A percentile compares a stretch with the other conserved stretches of the same genome.
phyloP scores from a whole-genome alignment of 495 filamentous ascomycete genomes.

The Penicillium angulare region DNA sequence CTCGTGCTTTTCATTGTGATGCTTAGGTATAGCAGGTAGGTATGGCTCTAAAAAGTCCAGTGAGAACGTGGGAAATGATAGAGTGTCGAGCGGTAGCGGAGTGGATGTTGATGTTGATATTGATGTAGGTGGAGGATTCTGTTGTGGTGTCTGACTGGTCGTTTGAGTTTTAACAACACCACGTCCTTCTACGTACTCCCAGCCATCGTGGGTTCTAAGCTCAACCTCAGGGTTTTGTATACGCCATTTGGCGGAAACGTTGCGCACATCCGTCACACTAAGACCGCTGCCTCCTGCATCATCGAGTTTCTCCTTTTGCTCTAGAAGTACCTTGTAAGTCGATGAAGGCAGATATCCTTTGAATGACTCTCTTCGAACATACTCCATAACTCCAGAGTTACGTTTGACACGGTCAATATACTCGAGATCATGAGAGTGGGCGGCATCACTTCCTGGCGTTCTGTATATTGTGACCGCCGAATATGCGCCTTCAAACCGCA shows the following conservation, averaged over 20 bases:
- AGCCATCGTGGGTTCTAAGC: conserved; percentile 49
- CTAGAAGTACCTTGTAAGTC: conserved; percentile 50
- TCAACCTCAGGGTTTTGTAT: conserved; percentile 48
- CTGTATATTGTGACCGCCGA: conserved; percentile 42
- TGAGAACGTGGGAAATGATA: conserved; percentile 43
- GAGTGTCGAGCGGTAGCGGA: conserved; percentile 41
- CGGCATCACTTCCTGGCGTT: conserved; percentile 40
- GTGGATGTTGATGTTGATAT: conserved; percentile 23
- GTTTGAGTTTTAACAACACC: conserved; percentile 42
- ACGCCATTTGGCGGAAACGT: conserved; percentile 52
- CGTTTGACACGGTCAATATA: conserved; percentile 52
- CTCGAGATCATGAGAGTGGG: conserved; percentile 51
- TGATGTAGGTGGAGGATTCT: conserved; percentile 10
- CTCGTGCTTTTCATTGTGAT: conserved; percentile 26
- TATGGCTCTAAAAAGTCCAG: conserved; percentile 50
- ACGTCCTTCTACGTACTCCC: conserved; percentile 51
- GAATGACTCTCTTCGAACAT: conserved; percentile 44
- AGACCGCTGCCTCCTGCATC: conserved; percentile 51
- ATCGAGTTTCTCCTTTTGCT: conserved; percentile 43
- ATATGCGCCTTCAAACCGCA: conserved; percentile 48
- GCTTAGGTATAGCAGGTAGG: conserved; percentile 24
- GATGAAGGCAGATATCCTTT: conserved; percentile 56
- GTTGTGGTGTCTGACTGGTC: conserved; percentile 11
- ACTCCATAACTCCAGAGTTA: conserved; percentile 53
- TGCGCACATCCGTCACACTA: conserved; percentile 52